Conservation (phyloP, 257 asterid genomes). For the Gentiana macrophylla region DNA sequence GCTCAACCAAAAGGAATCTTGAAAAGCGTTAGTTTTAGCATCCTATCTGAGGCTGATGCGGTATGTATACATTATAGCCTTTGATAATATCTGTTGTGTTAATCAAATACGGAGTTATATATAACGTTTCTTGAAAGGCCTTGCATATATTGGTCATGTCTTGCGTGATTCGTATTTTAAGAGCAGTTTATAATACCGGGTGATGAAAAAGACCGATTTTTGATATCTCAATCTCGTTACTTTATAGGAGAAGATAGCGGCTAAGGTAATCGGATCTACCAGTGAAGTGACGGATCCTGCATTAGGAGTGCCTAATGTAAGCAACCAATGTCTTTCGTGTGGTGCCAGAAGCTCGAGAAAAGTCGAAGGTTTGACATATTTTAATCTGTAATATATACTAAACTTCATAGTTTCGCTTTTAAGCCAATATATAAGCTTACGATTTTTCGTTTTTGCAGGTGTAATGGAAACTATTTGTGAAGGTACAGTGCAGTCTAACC, state of each 20-base stretch:
- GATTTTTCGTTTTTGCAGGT: no score
- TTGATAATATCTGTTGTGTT: not conserved
- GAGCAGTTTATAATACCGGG: not conserved
- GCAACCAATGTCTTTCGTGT: conserved; percentile 60
- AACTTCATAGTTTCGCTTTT: no score
- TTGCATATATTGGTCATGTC: no score
- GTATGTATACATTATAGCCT: conserved; percentile 37
- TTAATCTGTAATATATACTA: no score
- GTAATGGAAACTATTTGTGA: no score
- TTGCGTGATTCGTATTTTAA: no score
- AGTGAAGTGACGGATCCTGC: conserved; percentile 87
- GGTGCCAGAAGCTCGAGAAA: conserved; percentile 52
- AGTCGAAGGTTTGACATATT: conserved; percentile 63
- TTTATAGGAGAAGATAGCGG: conserved; percentile 47
- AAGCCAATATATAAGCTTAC: no score
- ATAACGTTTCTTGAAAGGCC: no score
- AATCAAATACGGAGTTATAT: not conserved
- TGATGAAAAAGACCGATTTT: no score
- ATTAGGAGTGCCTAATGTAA: conserved; percentile 56
- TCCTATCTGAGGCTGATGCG: conserved; percentile 68
- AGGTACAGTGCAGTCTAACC: no score
- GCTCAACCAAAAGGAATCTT: conserved; percentile 11
- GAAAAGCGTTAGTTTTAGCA: conserved; percentile 47
- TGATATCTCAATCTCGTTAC: conserved; percentile 3
- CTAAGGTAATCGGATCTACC: conserved; percentile 32